Percentiles rank a stretch among this genome's conserved stretches.
phyloP scores from a whole-genome alignment of 805 yeast genomes.

The Citeromyces nyonsensis region DNA sequence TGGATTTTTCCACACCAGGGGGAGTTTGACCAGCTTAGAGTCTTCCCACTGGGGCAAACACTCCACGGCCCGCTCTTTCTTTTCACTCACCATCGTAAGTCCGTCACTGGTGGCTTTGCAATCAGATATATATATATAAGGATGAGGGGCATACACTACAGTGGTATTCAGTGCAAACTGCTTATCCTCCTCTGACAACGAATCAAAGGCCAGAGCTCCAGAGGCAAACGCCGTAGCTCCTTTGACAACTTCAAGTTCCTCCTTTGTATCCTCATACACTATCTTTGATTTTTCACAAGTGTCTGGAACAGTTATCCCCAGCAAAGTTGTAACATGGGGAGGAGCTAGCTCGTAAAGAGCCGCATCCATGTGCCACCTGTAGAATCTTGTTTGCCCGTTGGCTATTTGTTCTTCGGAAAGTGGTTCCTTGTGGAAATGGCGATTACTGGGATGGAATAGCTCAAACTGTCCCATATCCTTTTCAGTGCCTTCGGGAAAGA shows the following conservation, averaged over 20 bases:
- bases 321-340: slow-evolving; percentile 71
- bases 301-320: slow-evolving; percentile 73
- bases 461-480: slow-evolving; percentile 15
- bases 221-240: slow-evolving; percentile 87
- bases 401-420: slow-evolving; percentile 50
- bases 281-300: slow-evolving; percentile 46
- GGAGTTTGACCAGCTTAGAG: slow-evolving; percentile 58
- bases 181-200: slow-evolving; percentile 54
- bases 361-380: slow-evolving; percentile 91
- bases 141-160: slow-evolving; percentile 86
- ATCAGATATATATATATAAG: slow-evolving; percentile 71
- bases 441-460: slow-evolving; percentile 75
- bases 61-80: slow-evolving; percentile 50
- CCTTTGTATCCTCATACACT: slow-evolving; percentile 52
- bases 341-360: slow-evolving; percentile 80
- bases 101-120: slow-evolving; percentile 81
- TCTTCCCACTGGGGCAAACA: slow-evolving; percentile 78
- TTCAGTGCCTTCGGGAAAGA: slow-evolving; percentile 42
- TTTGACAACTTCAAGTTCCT: slow-evolving; percentile 49
- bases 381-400: slow-evolving; percentile 58
- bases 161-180: slow-evolving; percentile 62
- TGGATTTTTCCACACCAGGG: slow-evolving; percentile 88
- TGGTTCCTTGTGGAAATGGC: slow-evolving; percentile 58
- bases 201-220: slow-evolving; percentile 66
- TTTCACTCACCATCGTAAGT: slow-evolving; percentile 71